Evolutionary conservation across 768 basidiomycete species (phyloP).

Genomic region (Cystobasidium ongulense): DNA sequence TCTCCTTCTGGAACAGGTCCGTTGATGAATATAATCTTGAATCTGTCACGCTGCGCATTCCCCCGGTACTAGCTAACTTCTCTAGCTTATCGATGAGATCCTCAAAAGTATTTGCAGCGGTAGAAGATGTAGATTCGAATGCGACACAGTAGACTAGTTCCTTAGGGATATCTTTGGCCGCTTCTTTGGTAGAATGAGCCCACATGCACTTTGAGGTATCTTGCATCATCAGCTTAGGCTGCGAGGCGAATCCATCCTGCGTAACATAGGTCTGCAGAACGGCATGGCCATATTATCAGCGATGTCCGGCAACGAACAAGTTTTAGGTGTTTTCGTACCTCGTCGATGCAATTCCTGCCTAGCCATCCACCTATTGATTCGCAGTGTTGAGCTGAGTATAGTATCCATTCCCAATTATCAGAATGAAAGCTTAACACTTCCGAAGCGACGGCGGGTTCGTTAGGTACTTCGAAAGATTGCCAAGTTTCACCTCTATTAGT

Average conservation of each 20-base stretch:
- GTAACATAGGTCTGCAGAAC: conserved; percentile 75
- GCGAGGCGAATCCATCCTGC: conserved; percentile 64
- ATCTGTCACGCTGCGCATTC: conserved; percentile 50
- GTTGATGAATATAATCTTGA: conserved; percentile 67
- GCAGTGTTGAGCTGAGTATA: conserved; percentile 70
- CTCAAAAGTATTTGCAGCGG: conserved; percentile 10
- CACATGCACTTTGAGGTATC: conserved; percentile 77
- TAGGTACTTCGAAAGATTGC: conserved; percentile 65
- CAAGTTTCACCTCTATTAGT: conserved; percentile 79
- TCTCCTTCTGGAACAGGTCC: conserved; percentile 68
- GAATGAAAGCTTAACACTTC: conserved; percentile 81
- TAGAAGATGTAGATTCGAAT: conserved; percentile 54
- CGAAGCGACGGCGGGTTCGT: conserved; percentile 55
- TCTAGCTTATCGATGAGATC: conserved; percentile 22
- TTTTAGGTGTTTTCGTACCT: conserved; percentile 51
- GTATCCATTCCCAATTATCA: conserved; percentile 58
- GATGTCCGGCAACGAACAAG: not conserved
- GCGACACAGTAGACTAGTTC: conserved; percentile 85
- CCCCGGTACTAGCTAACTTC: conserved; percentile 38
- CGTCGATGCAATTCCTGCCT: conserved; percentile 62
- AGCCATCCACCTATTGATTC: conserved; percentile 49
- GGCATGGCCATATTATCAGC: not conserved
- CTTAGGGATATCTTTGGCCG: conserved; percentile 56
- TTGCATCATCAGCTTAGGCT: conserved; percentile 55
- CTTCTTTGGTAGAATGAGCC: conserved; percentile 70